A percentile compares a stretch with the other conserved stretches of the same genome.
phyloP scores from a whole-genome alignment of 306 rosid species.

The Benincasa hispida region DNA sequence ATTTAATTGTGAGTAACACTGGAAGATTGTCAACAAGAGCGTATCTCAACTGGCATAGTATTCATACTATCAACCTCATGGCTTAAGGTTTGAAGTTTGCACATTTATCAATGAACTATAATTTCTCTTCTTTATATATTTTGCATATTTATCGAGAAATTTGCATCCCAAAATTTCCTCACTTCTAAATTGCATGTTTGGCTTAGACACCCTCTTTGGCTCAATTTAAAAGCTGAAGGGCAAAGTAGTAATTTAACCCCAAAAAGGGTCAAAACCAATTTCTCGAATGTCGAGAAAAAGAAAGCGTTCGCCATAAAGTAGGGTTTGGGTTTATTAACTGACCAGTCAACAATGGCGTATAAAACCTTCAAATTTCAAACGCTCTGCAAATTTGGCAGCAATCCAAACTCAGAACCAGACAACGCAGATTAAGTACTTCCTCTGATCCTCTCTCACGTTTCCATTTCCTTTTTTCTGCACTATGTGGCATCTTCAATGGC shows the following conservation, averaged over 20 bases:
- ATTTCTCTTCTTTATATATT: no score
- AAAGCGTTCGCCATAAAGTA: not conserved
- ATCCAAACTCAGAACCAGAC: not conserved
- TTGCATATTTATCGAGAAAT: no score
- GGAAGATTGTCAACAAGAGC: no score
- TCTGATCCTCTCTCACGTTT: not conserved
- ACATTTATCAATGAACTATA: no score
- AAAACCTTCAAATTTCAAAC: not conserved
- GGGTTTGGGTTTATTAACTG: not conserved
- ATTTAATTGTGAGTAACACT: no score
- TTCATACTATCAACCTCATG: no score
- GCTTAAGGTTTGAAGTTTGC: no score
- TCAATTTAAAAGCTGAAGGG: not conserved
- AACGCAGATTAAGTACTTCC: not conserved
- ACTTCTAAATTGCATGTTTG: no score
- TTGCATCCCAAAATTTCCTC: no score
- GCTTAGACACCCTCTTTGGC: no score
- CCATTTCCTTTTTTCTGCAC: not conserved
- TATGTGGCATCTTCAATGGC: constrained; percentile 3
- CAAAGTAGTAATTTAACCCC: not conserved
- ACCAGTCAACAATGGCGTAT: not conserved
- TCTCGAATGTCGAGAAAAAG: not conserved
- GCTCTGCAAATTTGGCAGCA: not conserved
- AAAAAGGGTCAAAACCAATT: not conserved
- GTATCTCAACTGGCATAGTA: no score